These are phyloP conservation scores for Albifimbria verrucaria DNA, from an alignment of 2,329 filamentous ascomycete species.

Conservation along the genomic window DNA sequence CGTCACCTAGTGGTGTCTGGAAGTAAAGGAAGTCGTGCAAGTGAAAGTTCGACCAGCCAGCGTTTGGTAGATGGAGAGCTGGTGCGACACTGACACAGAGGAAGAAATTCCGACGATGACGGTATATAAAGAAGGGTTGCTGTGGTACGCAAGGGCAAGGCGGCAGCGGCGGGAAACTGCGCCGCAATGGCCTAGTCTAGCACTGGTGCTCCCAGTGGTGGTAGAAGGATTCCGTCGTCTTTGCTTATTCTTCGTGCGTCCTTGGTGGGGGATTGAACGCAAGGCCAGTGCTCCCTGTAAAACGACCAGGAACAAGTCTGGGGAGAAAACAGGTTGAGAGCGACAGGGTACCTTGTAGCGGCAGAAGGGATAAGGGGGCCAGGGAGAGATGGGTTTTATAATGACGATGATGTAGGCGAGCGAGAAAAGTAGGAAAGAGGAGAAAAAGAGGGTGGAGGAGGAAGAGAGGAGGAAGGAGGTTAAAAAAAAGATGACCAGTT, in stretches of 20 bases:
- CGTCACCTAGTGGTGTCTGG: not conserved
- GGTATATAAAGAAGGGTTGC: not conserved
- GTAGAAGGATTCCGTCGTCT: not conserved
- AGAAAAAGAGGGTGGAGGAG: conserved; percentile 5
- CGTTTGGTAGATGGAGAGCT: too few relatives aligned
- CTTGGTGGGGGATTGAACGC: not conserved
- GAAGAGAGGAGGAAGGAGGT: conserved; percentile 9
- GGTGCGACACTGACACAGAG: too few relatives aligned
- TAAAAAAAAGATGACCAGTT: not conserved
- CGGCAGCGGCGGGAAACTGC: not conserved
- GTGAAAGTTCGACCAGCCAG: too few relatives aligned
- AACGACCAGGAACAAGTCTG: not conserved
- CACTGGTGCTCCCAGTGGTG: not conserved
- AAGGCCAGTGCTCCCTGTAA: not conserved
- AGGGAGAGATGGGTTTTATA: not conserved
- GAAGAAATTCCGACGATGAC: not conserved
- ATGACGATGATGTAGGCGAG: not conserved
- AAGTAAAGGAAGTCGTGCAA: too few relatives aligned
- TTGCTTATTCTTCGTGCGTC: not conserved
- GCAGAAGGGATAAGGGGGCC: too few relatives aligned
- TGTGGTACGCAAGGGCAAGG: too few relatives aligned
- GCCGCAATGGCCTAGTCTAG: not conserved
- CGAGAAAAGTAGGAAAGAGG: not conserved
- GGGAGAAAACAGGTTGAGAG: not conserved
- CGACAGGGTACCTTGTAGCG: not conserved